These are phyloP conservation scores for Capsicum rhomboideum DNA, from an alignment of 257 asterid species.

Conservation along the genomic window DNA sequence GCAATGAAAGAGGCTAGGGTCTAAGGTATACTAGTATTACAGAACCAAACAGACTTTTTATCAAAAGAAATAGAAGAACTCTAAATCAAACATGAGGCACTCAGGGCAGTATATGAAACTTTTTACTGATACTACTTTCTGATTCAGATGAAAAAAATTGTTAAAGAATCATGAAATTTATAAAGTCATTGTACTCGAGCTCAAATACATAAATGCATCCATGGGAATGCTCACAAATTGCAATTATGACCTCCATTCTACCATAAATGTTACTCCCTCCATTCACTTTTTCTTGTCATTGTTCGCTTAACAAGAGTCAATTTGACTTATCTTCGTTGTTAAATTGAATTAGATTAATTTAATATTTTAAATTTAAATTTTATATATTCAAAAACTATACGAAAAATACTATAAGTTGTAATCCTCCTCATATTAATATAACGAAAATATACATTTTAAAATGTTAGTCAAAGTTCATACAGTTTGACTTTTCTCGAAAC, in stretches of 20 bases:
- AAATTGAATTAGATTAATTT: too few relatives aligned
- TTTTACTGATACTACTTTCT: background rate
- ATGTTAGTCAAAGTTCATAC: too few relatives aligned
- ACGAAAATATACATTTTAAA: too few relatives aligned
- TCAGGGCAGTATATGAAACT: background rate
- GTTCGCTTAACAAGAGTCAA: too few relatives aligned
- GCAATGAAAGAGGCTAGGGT: background rate
- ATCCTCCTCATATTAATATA: too few relatives aligned
- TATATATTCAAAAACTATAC: too few relatives aligned
- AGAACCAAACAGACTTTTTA: background rate
- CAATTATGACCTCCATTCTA: background rate
- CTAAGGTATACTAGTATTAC: background rate
- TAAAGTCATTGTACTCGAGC: background rate
- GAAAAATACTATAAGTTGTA: too few relatives aligned
- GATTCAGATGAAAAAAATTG: background rate
- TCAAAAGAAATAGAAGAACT: background rate
- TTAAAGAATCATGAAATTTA: background rate
- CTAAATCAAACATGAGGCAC: background rate
- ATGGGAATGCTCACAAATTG: background rate
- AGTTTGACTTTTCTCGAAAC: too few relatives aligned
- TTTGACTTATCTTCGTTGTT: too few relatives aligned
- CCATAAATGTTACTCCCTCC: background rate
- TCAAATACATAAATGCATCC: background rate
- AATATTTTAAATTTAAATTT: too few relatives aligned
- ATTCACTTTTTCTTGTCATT: too few relatives aligned